Conservation (phyloP, 164 flowering plant genomes). For the Litsea cubeba region DNA sequence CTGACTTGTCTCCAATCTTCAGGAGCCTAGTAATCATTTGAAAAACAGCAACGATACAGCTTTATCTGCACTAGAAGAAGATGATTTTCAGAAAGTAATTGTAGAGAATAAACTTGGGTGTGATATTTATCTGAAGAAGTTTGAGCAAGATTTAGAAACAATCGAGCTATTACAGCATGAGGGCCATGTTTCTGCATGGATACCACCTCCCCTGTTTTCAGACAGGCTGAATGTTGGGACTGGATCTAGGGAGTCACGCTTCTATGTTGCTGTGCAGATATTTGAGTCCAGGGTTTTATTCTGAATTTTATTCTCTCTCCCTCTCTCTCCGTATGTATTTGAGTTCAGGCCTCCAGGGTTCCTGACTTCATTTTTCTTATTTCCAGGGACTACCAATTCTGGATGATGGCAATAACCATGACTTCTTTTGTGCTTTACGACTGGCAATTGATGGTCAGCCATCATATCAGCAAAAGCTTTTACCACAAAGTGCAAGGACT, state of each 20-base stretch:
- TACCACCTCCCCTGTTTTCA: conserved; percentile 89
- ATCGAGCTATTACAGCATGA: conserved; percentile 54
- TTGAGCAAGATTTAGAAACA: conserved; percentile 47
- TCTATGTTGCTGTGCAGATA: conserved; percentile 73
- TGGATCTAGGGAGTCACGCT: conserved; percentile 62
- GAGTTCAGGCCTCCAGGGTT: background rate
- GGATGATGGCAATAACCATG: conserved; percentile 91
- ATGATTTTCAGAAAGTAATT: conserved; percentile 71
- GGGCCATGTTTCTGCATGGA: conserved; percentile 53
- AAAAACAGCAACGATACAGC: conserved; percentile 32
- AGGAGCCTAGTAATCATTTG: conserved; percentile 46
- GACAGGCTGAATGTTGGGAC: conserved; percentile 66
- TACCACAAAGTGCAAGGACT: conserved; percentile 98
- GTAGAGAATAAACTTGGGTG: conserved; percentile 93
- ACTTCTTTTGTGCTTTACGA: conserved; percentile 90
- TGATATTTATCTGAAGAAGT: conserved; percentile 70
- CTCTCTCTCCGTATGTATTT: background rate
- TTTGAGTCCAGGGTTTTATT: conserved; percentile 65
- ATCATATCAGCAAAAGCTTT: conserved; percentile 80
- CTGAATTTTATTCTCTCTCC: background rate
- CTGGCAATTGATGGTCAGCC: conserved; percentile 74
- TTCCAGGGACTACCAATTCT: conserved; percentile 66
- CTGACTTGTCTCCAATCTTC: conserved; percentile 15
- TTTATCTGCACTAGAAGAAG: conserved; percentile 87
- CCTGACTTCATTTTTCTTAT: conserved; percentile 11